A percentile compares a stretch with the other conserved stretches of the same genome.
These are phyloP conservation scores for Acanthamoeba healyi DNA, from an alignment of 208 protist species.

Conservation along the genomic window DNA sequence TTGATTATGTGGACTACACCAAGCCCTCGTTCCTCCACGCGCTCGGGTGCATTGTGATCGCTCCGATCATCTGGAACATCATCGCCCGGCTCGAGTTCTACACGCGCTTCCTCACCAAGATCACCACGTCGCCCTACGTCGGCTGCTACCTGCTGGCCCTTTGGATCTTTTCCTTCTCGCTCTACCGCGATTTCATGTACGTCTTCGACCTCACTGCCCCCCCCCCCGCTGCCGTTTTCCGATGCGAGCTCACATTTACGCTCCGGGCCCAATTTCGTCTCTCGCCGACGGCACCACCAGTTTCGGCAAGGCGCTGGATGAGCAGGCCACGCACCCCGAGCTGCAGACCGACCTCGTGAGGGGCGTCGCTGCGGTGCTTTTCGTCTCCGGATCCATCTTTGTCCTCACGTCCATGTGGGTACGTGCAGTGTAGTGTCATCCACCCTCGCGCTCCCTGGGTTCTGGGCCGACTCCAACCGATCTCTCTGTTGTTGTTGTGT, in stretches of 20 bases:
- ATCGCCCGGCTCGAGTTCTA: constrained; percentile 94
- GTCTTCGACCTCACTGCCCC: background rate
- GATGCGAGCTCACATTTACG: background rate
- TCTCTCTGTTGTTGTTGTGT: too few relatives aligned
- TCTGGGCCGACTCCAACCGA: too few relatives aligned
- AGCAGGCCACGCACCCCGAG: constrained; percentile 80
- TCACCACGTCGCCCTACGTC: constrained; percentile 79
- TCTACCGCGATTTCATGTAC: constrained; percentile 91
- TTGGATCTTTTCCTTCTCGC: constrained; percentile 91
- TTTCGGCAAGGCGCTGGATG: constrained; percentile 87
- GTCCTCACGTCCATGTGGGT: constrained; percentile 89
- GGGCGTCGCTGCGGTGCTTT: constrained; percentile 83
- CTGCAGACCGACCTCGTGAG: constrained; percentile 77
- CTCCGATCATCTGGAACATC: constrained; percentile 94
- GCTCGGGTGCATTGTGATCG: constrained; percentile 87
- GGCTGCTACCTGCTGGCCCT: constrained; percentile 93
- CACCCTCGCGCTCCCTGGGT: constrained; percentile 28
- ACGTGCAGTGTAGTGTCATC: background rate
- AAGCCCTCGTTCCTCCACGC: constrained; percentile 77
- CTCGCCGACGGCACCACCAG: too few relatives aligned
- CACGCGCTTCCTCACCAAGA: constrained; percentile 90
- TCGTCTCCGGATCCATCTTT: constrained; percentile 88
- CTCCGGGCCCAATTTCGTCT: too few relatives aligned
- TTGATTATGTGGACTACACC: constrained; percentile 56
- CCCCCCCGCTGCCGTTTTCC: background rate